Conservation (phyloP, 305 asterid genomes). For the Salvia sclarea region DNA sequence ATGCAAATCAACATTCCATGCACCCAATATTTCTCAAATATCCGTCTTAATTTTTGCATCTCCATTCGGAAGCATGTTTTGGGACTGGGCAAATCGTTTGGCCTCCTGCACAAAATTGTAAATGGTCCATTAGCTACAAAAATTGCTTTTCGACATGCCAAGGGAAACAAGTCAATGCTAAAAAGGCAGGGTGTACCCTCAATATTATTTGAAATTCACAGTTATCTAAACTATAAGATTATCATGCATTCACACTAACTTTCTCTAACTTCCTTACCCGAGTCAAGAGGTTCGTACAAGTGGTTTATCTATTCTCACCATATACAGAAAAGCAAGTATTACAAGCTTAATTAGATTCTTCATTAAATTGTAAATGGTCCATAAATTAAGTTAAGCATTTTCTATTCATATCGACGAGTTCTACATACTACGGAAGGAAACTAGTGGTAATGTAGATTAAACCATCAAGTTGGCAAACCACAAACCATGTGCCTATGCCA, state of each 20-base stretch:
- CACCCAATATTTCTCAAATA: constrained; percentile 33
- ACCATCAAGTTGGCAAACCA: background rate
- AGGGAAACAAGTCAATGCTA: background rate
- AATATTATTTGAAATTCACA: no score
- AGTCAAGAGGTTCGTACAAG: background rate
- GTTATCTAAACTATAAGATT: no score
- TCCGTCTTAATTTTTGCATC: constrained; percentile 72
- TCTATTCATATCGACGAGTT: no score
- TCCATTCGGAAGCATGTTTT: constrained; percentile 70
- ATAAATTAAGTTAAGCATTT: no score
- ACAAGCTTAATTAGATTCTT: no score
- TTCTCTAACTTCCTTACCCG: no score
- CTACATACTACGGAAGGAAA: no score
- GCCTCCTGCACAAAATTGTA: constrained; percentile 58
- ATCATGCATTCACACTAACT: no score
- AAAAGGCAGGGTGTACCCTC: no score
- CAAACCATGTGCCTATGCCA: no score
- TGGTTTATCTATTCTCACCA: background rate
- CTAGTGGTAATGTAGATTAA: background rate
- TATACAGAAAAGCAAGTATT: background rate
- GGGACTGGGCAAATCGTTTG: constrained; percentile 65
- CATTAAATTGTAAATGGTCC: no score
- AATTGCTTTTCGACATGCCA: background rate
- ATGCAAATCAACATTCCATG: background rate
- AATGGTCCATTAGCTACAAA: constrained; percentile 8